phyloP scores from a whole-genome alignment of 805 yeast genomes.

The Blastobotrys robertii region DNA sequence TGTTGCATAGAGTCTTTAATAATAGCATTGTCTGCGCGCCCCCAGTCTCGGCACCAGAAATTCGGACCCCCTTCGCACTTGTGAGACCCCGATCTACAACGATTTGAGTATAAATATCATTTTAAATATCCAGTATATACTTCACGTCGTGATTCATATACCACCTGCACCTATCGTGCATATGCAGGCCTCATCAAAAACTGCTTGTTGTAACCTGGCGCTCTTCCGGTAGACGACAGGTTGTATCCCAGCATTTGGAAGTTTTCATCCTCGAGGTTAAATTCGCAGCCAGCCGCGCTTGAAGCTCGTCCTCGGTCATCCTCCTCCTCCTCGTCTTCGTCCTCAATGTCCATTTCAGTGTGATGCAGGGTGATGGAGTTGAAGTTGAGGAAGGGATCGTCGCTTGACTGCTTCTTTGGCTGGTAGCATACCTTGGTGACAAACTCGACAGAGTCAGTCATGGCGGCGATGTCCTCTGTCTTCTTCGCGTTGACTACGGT shows the following conservation, averaged over 20 bases:
- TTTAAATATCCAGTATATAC: background rate
- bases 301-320: conserved; percentile 2
- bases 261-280: conserved; percentile 2
- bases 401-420: conserved; percentile 5
- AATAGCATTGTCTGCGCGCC: too few species aligned
- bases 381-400: conserved; percentile 78
- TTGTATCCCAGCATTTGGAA: conserved; percentile 7
- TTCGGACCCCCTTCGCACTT: too few species aligned
- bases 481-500: conserved; percentile 22
- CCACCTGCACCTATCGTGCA: background rate
- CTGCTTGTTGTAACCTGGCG: background rate
- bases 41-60: too few species aligned
- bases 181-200: conserved; percentile 1
- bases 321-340: conserved; percentile 35
- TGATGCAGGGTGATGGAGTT: conserved; percentile 81
- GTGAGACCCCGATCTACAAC: background rate
- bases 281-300: conserved; percentile 2
- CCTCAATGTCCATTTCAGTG: conserved; percentile 41
- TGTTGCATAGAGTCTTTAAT: too few species aligned
- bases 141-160: too few species aligned
- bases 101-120: background rate
- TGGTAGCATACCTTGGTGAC: conserved; percentile 10
- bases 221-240: conserved; percentile 1
- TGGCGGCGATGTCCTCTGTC: conserved; percentile 24
- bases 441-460: conserved; percentile 24